Base-by-base conservation (phyloP, 139 green algal species). In the Chara braunii region DNA sequence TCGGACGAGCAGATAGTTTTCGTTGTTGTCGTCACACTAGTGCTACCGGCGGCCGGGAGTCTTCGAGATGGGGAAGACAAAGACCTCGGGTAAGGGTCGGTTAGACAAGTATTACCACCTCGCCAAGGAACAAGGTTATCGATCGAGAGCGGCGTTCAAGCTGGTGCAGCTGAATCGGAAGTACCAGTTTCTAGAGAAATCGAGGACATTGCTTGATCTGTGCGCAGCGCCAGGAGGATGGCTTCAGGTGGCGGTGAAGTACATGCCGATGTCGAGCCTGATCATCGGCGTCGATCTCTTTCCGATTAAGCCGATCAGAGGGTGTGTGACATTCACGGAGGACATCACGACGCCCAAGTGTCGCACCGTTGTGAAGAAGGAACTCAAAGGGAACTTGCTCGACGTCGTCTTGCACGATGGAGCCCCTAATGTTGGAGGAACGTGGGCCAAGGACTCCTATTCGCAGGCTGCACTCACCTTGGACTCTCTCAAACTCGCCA, bases 161-260 rank as follows among this genome's bases (percentile, higher is more conserved):
- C 87, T 99, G 6, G 89, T 98, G 23, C 94, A 99, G 80, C 85
- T 99, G 6, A 97, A 99, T 79, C 78, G 88, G 30, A 94, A 97
- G 78, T 96, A 90, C 70, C 77, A 91, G 54, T 95, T 99, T 72
- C 80, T 99, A 3, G 61, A 72, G 23, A 85, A 82, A 22, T 85
- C 86, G 64, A 57, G 78, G 2, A 75, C 84, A 0, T 44, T 94
- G 33, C 78, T 99, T 31, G 94, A 99, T 68, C 81, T 99, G 12
- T 98, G 94, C 68, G 94, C 94, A n/a, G 94, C 94, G 1, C 94
- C 93, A 59, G 90, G 90, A 60, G 79, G 79, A 33, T 83, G 76
- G 81, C 72, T 85, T 1, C 77, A 81, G 54, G 92, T 99, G 9
- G 90, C 89, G 0, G 78, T 81, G 30, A 96, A 96, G 78, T 85